phyloP scores from a whole-genome alignment of 2,329 filamentous ascomycete species.

The Penicillium griseofulvum region DNA sequence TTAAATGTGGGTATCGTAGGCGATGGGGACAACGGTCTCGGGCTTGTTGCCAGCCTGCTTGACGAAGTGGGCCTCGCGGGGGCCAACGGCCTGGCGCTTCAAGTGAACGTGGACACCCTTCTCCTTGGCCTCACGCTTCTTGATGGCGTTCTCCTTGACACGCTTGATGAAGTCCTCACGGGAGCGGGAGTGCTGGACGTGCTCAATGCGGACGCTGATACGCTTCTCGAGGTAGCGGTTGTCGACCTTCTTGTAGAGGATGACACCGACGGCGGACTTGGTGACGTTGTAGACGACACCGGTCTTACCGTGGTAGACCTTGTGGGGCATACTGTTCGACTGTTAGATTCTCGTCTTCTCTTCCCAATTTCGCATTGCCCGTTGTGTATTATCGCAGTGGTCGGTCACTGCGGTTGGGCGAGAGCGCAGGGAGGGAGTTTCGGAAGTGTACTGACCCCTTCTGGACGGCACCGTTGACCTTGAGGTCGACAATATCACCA shows the following conservation, averaged over 20 bases:
- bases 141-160: slow-evolving; percentile 92
- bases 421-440: slow-evolving; percentile 2
- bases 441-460: slow-evolving; percentile 72
- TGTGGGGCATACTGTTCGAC: slow-evolving; percentile 82
- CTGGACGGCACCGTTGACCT: slow-evolving; percentile 96
- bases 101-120: slow-evolving; percentile 83
- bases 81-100: slow-evolving; percentile 82
- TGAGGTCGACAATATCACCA: slow-evolving; percentile 98
- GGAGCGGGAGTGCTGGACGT: slow-evolving; percentile 90
- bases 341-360: slow-evolving; percentile 23
- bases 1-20: slow-evolving; percentile 99
- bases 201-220: slow-evolving; percentile 98
- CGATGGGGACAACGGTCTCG: slow-evolving; percentile 84
- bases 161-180: slow-evolving; percentile 94
- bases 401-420: background rate
- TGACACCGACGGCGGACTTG: slow-evolving; percentile 95
- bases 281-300: slow-evolving; percentile 99
- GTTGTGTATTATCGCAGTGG: slow-evolving; percentile 3
- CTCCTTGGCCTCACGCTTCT: slow-evolving; percentile 89
- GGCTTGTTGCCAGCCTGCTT: slow-evolving; percentile 78
- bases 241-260: slow-evolving; percentile 99
- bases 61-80: slow-evolving; percentile 77
- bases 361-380: background rate
- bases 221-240: slow-evolving; percentile 99
- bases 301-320: slow-evolving; percentile 99